phyloP scores from a whole-genome alignment of 2,329 filamentous ascomycete genomes.

The Epichloe scottii region DNA sequence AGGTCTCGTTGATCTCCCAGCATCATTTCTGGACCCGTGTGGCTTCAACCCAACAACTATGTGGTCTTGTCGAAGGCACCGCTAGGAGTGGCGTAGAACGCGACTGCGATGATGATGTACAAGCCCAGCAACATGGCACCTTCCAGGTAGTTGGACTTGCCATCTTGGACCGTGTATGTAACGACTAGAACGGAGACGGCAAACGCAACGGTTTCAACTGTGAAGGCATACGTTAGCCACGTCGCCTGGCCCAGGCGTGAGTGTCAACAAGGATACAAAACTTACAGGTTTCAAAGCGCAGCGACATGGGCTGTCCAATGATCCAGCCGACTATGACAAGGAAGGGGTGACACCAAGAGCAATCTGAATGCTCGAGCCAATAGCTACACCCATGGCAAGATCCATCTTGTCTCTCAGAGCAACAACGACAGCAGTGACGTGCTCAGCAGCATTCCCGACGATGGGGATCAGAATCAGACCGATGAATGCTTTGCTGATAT shows the following conservation, averaged over 20 bases:
- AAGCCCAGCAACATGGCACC: constrained; percentile 52
- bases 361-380: constrained; percentile 74
- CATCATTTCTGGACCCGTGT: not conserved
- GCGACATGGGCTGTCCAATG: constrained; percentile 57
- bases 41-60: not conserved
- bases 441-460: constrained; percentile 69
- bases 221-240: not conserved
- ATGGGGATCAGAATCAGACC: constrained; percentile 69
- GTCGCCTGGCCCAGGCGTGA: too few relatives aligned
- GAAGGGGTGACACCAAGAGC: constrained; percentile 67
- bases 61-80: constrained; percentile 30
- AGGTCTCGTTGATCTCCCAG: not conserved
- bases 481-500: constrained; percentile 71
- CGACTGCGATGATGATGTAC: constrained; percentile 48
- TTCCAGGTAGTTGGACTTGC: constrained; percentile 75
- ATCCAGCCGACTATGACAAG: constrained; percentile 73
- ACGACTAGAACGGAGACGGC: constrained; percentile 65
- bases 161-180: constrained; percentile 66
- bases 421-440: constrained; percentile 70
- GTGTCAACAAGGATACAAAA: not conserved
- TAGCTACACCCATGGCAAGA: constrained; percentile 63
- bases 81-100: constrained; percentile 43
- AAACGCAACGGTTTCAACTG: constrained; percentile 64
- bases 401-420: constrained; percentile 69
- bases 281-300: constrained; percentile 59